Conservation (phyloP, 2,329 filamentous ascomycete genomes). For the Phymatotrichopsis omnivora region DNA sequence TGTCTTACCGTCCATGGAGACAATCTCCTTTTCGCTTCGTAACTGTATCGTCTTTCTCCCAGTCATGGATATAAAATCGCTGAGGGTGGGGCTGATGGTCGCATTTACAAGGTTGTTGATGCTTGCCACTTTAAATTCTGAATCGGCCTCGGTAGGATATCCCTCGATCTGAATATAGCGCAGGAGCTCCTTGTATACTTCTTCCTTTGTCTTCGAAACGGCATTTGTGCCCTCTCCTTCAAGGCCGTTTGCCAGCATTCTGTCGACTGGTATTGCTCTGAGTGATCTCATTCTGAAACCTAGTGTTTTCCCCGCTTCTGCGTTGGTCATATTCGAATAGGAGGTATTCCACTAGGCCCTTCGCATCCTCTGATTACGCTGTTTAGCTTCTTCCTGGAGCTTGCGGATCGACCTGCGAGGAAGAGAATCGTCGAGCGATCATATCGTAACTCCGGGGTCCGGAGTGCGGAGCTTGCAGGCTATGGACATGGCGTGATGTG, state of each 20-base stretch:
- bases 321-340: too few relatives aligned
- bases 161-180: conserved; percentile 9
- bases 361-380: too few relatives aligned
- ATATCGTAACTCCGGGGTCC: conserved; percentile 5
- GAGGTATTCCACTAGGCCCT: too few relatives aligned
- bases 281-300: too few relatives aligned
- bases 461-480: neutral
- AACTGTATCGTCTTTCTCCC: neutral
- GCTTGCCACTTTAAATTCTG: conserved; percentile 5
- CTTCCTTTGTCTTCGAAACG: too few relatives aligned
- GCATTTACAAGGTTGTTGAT: conserved; percentile 8
- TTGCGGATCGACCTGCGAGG: conserved; percentile 2
- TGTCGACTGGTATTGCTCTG: too few relatives aligned
- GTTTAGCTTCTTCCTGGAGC: conserved; percentile 3
- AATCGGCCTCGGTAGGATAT: conserved; percentile 5
- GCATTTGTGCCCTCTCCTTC: too few relatives aligned
- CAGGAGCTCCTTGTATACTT: conserved; percentile 6
- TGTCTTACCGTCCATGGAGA: conserved; percentile 4
- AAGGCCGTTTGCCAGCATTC: too few relatives aligned
- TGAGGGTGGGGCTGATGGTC: neutral
- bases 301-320: too few relatives aligned
- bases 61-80: conserved; percentile 1
- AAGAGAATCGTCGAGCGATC: conserved; percentile 5
- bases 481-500: conserved; percentile 4
- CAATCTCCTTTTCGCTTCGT: conserved; percentile 11